phyloP scores from a whole-genome alignment of 1,284 basidiomycete species.

The Puccinia hordei region DNA sequence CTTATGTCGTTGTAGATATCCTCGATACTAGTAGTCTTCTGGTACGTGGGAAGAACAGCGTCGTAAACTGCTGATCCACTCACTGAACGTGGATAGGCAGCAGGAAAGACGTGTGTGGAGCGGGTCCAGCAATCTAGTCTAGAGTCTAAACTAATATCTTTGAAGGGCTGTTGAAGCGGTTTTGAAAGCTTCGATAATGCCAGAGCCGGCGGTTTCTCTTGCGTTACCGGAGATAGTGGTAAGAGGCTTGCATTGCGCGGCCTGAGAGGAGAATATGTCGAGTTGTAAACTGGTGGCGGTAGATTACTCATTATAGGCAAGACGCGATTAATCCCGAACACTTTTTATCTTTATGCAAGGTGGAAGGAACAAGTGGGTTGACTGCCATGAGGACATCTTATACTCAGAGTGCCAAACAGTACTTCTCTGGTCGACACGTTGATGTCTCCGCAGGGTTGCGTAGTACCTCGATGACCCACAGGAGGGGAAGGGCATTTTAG shows the following conservation, averaged over 20 bases:
- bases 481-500: no score
- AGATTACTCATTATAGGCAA: background rate
- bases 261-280: background rate
- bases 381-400: no score
- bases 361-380: no score
- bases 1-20: conserved; percentile 50
- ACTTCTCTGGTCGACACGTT: no score
- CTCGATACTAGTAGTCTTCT: conserved; percentile 52
- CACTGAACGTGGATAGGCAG: conserved; percentile 67
- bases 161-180: background rate
- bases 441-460: no score
- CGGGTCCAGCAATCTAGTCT: conserved; percentile 60
- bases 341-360: no score
- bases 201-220: background rate
- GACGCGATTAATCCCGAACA: background rate
- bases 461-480: no score
- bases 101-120: conserved; percentile 73
- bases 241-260: background rate
- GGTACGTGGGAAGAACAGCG: conserved; percentile 36
- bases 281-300: background rate
- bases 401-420: no score
- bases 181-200: background rate
- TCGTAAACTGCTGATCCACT: conserved; percentile 52
- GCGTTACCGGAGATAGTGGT: background rate
- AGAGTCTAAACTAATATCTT: conserved; percentile 52